Conservation (phyloP, 148 eudicot genomes). For the Camellia lanceoleosa region DNA sequence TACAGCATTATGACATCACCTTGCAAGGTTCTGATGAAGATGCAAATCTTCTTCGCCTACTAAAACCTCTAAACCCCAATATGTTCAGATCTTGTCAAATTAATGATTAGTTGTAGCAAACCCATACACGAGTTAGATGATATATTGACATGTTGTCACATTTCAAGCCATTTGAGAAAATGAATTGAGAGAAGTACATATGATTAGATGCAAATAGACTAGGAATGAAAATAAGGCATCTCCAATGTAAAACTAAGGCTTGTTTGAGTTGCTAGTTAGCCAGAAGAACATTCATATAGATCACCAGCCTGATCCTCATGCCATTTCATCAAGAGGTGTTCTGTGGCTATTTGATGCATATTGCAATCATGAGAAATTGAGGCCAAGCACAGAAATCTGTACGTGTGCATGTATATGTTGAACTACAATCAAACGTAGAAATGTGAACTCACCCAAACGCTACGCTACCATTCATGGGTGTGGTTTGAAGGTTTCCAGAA, state of each 20-base stretch:
- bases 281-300: not conserved
- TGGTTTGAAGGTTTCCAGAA: conserved; percentile 54
- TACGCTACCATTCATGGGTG: conserved; percentile 48
- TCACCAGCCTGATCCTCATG: not conserved
- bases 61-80: not conserved
- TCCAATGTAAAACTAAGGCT: not conserved
- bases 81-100: not conserved
- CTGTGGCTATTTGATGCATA: not conserved
- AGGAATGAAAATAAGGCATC: not conserved
- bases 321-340: not conserved
- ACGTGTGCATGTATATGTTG: not conserved
- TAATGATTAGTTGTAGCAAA: not conserved
- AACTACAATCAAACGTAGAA: conserved; percentile 9
- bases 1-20: not conserved
- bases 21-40: conserved; percentile 5
- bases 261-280: not conserved
- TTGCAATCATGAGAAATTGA: not conserved
- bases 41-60: not conserved
- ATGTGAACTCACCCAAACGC: conserved; percentile 59
- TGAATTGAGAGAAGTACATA: not conserved
- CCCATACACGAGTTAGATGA: not conserved
- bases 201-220: not conserved
- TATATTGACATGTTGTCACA: not conserved
- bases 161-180: not conserved
- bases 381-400: not conserved